Evolutionary conservation across 2,329 filamentous ascomycete genomes (phyloP).

Genomic region (Colletotrichum karsti): DNA sequence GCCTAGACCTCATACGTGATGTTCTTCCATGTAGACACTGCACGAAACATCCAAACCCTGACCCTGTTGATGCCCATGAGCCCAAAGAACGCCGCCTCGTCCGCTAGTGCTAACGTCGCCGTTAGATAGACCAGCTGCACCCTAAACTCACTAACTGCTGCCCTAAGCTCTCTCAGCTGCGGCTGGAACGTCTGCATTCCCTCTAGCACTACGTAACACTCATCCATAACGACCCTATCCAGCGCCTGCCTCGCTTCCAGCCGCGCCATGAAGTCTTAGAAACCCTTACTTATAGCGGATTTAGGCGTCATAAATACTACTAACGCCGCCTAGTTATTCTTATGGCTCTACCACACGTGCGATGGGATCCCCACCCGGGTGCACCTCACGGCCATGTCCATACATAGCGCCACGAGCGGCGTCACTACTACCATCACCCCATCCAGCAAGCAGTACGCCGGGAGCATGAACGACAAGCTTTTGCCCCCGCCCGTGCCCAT

Average conservation of each 20-base stretch:
- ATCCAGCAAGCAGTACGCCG: slow-evolving; percentile 19
- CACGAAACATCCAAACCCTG: too few relatives aligned
- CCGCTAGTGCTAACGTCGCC: background rate
- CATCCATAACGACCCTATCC: background rate
- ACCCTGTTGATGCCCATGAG: background rate
- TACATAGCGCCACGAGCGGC: slow-evolving; percentile 19
- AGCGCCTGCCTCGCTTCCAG: background rate
- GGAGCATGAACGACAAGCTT: slow-evolving; percentile 32
- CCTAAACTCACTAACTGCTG: background rate
- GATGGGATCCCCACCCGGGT: background rate
- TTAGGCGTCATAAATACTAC: background rate
- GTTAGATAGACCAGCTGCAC: background rate
- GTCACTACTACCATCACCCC: slow-evolving; percentile 17
- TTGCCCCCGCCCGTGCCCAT: slow-evolving; percentile 29
- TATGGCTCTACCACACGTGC: background rate
- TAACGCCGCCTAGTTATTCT: too few relatives aligned
- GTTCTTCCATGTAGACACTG: background rate
- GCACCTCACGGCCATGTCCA: slow-evolving; percentile 20
- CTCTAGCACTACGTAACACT: background rate
- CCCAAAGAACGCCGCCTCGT: background rate
- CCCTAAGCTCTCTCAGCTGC: background rate
- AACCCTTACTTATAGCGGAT: background rate
- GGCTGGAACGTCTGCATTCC: background rate
- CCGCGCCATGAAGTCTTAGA: background rate
- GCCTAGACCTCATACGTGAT: background rate